Base-by-base conservation (phyloP, 805 yeast genomes). In the Saturnispora sekii region DNA sequence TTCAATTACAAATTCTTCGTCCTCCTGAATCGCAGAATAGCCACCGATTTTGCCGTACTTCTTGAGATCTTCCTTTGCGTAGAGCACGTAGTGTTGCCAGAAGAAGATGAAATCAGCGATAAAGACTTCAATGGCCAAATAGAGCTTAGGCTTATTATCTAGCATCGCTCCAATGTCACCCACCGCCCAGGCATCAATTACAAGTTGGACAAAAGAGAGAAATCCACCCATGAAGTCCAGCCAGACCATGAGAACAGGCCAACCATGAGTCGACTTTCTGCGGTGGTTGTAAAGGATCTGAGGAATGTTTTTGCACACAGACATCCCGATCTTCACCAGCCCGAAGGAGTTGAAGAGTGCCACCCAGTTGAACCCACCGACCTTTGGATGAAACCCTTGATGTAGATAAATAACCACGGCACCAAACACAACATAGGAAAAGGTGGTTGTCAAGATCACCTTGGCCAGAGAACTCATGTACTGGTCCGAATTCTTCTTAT, bases 191-290 rank as follows among this genome's bases (percentile, higher is more conserved):
- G 65, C 66, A 50, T 64, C 67, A 17, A 61, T 41, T 1, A 53
- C 35, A 18, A 64, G 49, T 45, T 63, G 67, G 4, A 51, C 26
- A 26, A 63, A 52, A 1, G 67, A 62, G 5, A 60, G 40, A 2
- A 52, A 15, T 3, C 65, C 61, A 10, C 68, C 68, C 16, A 36
- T 18, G 15, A 56, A 53, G 34, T 64, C 67, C 4, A 64, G 46
- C 58, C 62, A 63, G 14, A 63, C 51, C 63, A 63, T 60, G 38
- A 53, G 39, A 12, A 64, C 57, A 9, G 68, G 68, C 68, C 68
- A 64, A 8, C 67, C 67, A 44, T 62, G 65, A 1, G 68, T 64
- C 1, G 67, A 62, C 41, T 63, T 57, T 36, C 68, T 51, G 29
- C 54, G 51, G 43, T 57, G 60, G 40, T 62, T 64, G 50, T 64